Conservation (phyloP, 2,329 filamentous ascomycete species). For the Calycina herbarum region DNA sequence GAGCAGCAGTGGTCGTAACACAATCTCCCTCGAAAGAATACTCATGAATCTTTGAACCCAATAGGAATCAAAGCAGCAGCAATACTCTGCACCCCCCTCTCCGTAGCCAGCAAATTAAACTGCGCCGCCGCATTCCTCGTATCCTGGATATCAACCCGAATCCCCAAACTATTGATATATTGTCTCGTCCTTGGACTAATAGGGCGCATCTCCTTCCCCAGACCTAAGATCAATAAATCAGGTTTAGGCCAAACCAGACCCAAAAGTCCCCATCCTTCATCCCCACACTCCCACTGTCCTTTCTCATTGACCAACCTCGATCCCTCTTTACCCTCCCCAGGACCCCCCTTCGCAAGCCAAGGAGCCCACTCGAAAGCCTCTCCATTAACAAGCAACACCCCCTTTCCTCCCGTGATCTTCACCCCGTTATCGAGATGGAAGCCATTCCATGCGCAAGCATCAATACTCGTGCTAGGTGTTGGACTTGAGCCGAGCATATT, state of each 20-base stretch:
- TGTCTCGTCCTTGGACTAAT: slow-evolving; percentile 73
- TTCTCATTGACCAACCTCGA: slow-evolving; percentile 66
- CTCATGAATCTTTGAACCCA: slow-evolving; percentile 66
- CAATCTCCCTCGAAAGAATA: too few relatives aligned
- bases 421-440: slow-evolving; percentile 85
- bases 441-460: slow-evolving; percentile 77
- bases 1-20: too few relatives aligned
- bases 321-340: slow-evolving; percentile 37
- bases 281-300: slow-evolving; percentile 76
- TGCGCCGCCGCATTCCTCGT: slow-evolving; percentile 92
- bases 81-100: slow-evolving; percentile 80
- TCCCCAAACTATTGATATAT: slow-evolving; percentile 73
- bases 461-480: slow-evolving; percentile 77
- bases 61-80: slow-evolving; percentile 86
- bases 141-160: slow-evolving; percentile 85
- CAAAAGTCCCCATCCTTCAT: slow-evolving; percentile 72
- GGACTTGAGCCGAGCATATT: slow-evolving; percentile 78
- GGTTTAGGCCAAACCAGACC: slow-evolving; percentile 84
- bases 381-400: slow-evolving; percentile 77
- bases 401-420: slow-evolving; percentile 66
- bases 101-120: slow-evolving; percentile 93
- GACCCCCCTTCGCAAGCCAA: slow-evolving; percentile 58
- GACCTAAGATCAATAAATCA: slow-evolving; percentile 85
- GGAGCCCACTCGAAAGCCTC: slow-evolving; percentile 89
- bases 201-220: slow-evolving; percentile 74